Base-by-base conservation (phyloP, 108 stramenopile species). In the Thalassiosira profunda region DNA sequence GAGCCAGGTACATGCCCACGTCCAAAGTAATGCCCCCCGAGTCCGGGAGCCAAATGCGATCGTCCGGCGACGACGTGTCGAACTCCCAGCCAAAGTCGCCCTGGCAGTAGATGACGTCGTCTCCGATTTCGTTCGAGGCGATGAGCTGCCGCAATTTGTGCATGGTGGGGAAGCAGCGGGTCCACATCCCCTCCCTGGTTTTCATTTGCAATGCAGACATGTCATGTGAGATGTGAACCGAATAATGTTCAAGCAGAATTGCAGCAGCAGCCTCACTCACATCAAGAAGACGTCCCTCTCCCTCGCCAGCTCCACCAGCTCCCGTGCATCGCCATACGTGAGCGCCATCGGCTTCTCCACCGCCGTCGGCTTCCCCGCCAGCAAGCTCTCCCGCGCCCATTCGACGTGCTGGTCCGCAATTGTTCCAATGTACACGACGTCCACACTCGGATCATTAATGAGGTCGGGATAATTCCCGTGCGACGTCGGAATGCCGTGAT, bases 371-470 rank as follows among this genome's bases (percentile, higher is more conserved):
- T 77, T 83, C 1, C 80, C 80, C 10, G 58, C 60, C 44, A 70
- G 49, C 12, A 86, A 58, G 2, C 67, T 59, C 38, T 67, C 29
- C 20, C 43, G 29, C 1, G 80, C 60, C 66, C 73, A 66, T 25
- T 81, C 34, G 25, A 33, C 53, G 47, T 86, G 86, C 58, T 77
- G 66, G 59, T 84, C 75, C 6, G 82, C 72, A 46, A 81, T 75
- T 6, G 76, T 77, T 9, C 72, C 86, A 44, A 86, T 57, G 72
- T 86, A 86, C 1, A 86, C 82, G 11, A 86, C 80, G 58, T 86
- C 86, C 0, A 83, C 49, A 24, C 63, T 44, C 0, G 66, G 69
- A 68, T 76, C 73, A 20, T 21, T 20, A 15, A 81, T 53, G 4
- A 83, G 55, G 4, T 81, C 76, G 3, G 60, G 46, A 58, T 86